Conservation (phyloP, 2,329 filamentous ascomycete genomes). For the Microcyclosporella mali region DNA sequence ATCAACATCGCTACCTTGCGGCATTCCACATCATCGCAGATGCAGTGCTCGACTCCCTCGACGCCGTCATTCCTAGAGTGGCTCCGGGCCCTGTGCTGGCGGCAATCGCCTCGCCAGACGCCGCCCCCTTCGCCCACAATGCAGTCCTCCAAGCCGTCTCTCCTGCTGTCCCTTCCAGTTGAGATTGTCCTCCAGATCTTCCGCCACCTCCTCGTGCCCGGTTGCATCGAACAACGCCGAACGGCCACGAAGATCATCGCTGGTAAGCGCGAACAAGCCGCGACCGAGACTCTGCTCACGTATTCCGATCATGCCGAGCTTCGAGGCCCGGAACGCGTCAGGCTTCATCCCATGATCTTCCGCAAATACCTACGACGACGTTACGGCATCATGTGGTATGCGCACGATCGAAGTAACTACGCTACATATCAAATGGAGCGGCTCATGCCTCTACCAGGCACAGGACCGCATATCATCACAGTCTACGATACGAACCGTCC, state of each 20-base stretch:
- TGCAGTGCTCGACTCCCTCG: not conserved
- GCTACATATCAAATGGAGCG: not conserved
- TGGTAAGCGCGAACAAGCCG: not conserved
- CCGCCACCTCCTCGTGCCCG: not conserved
- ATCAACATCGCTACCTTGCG: not conserved
- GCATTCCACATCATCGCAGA: not conserved
- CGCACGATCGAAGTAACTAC: not conserved
- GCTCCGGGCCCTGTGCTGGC: not conserved
- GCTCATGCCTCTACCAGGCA: not conserved
- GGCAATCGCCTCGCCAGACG: no score
- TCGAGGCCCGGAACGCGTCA: not conserved
- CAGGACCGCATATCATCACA: not conserved
- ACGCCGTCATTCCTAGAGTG: not conserved
- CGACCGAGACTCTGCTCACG: not conserved
- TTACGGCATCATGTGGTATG: not conserved
- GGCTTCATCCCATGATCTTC: not conserved
- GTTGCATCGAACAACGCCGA: conserved; percentile 1
- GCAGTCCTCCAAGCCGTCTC: not conserved
- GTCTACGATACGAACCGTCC: not conserved
- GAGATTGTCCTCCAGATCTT: not conserved
- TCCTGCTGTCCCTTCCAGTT: not conserved
- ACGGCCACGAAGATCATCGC: not conserved
- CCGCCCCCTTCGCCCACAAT: not conserved
- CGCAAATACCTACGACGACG: no score
- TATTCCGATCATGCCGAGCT: not conserved